Conservation (phyloP, 495 filamentous ascomycete genomes). For the Glarea lozoyensis region DNA sequence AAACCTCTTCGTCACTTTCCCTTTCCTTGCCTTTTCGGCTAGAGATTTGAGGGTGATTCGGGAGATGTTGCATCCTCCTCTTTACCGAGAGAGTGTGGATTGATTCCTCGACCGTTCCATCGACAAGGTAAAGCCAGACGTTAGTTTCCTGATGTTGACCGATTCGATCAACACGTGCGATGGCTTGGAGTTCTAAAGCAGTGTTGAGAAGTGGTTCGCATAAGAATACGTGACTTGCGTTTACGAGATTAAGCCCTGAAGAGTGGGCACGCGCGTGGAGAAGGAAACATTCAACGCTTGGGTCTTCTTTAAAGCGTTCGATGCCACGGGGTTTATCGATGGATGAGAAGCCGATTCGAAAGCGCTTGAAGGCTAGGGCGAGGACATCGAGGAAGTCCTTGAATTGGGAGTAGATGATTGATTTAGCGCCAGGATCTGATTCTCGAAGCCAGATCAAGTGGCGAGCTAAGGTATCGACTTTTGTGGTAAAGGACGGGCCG, state of each 20-base stretch:
- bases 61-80: constrained; percentile 68
- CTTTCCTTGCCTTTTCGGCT: constrained; percentile 25
- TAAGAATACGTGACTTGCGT: constrained; percentile 88
- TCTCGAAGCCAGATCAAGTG: constrained; percentile 80
- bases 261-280: constrained; percentile 83
- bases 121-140: constrained; percentile 89
- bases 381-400: constrained; percentile 72
- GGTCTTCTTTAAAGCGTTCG: constrained; percentile 64
- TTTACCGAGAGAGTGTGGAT: constrained; percentile 80
- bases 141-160: constrained; percentile 82
- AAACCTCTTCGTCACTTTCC: constrained; percentile 20
- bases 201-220: constrained; percentile 92
- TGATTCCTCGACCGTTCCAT: constrained; percentile 79
- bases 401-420: constrained; percentile 86
- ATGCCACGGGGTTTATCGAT: constrained; percentile 57
- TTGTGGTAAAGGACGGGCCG: constrained; percentile 69
- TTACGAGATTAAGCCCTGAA: constrained; percentile 80
- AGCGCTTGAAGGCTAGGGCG: constrained; percentile 50
- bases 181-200: constrained; percentile 86
- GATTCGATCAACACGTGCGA: constrained; percentile 89
- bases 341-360: constrained; percentile 61
- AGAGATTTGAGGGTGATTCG: constrained; percentile 29
- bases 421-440: constrained; percentile 80
- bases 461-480: constrained; percentile 73
- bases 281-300: constrained; percentile 72